Evolutionary conservation across 192 early-diverging fungal species (phyloP), one percentile per base, ranked within the genome.

Genomic region (Lobosporangium transversale): DNA sequence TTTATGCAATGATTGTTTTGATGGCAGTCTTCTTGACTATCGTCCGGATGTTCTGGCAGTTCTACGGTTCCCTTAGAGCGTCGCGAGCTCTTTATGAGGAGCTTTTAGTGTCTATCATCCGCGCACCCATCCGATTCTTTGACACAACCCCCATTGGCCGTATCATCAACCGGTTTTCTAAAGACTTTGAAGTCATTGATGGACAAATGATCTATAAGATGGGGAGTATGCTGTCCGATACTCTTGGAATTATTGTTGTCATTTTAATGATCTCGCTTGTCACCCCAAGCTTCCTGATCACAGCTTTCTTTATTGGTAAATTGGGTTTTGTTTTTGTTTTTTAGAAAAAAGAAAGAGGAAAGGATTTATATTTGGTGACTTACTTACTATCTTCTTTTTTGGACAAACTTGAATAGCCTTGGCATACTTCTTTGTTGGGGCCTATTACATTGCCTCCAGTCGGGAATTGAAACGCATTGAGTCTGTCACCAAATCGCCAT

Each of bases 401-500:
- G n/a, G n/a, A n/a, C n/a, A n/a, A n/a, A n/a, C n/a, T n/a, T n/a
- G n/a, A n/a, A 69, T 93, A 80, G 88, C 76, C 36, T 35, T n/a
- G 74, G 50, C 67, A 31, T 62, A 79, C 63, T 29, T 60, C 42
- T 37, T 50, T 35, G 78, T 82, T 37, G 78, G 81, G 45, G 49
- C 56, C 0, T 68, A 68, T 35, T 78, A 71, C 4, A 63, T 78
- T 55, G 15, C 67, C 0, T 62, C 87, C 3, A 89, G 86, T 6
- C 86, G 95, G 49, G 93, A 97, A 79, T 81, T 97, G 37, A 95
- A 97, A 81, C 87, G 94, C 20, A 81, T 96, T 18, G 93, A 95
- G 65, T 89, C 91, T 1, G 85, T 90, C 21, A 83, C 89, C 0
- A 84, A 88, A 59, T 86, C 86, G 6, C 95, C 94, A 0, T 67